phyloP scores from a whole-genome alignment of 495 filamentous ascomycete genomes.

The Daldinia caldariorum region DNA sequence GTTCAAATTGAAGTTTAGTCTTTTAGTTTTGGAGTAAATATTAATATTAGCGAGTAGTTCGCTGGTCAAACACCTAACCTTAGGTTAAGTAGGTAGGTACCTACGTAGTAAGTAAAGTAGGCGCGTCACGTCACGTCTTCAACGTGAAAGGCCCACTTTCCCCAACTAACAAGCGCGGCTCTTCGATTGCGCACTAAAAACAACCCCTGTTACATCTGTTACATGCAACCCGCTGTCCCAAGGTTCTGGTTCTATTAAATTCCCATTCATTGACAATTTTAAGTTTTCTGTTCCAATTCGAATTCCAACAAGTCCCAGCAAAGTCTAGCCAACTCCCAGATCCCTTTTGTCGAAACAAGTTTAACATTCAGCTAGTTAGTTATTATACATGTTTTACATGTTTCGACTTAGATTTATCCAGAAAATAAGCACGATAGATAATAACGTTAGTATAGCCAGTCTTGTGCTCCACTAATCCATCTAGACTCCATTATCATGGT shows the following conservation, averaged over 20 bases:
- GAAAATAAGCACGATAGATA: not conserved
- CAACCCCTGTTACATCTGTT: not conserved
- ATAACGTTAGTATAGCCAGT: not conserved
- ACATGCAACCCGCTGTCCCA: slow-evolving; percentile 17
- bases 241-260: slow-evolving; percentile 15
- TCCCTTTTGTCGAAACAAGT: not conserved
- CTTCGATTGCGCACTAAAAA: slow-evolving; percentile 1
- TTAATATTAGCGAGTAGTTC: slow-evolving; percentile 18
- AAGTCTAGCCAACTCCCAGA: not conserved
- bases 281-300: not conserved
- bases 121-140: slow-evolving; percentile 25
- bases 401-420: not conserved
- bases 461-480: slow-evolving; percentile 2
- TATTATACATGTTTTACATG: not conserved
- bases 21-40: slow-evolving; percentile 18
- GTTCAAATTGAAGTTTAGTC: not conserved
- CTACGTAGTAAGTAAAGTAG: no score
- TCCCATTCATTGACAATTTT: not conserved
- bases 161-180: slow-evolving; percentile 16
- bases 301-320: no score
- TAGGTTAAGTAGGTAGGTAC: no score
- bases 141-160: slow-evolving; percentile 29
- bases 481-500: not conserved
- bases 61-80: not conserved
- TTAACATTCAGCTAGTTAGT: not conserved